Evolutionary conservation across 2,329 filamentous ascomycete species (phyloP).

Genomic region (Myotisia sp.): DNA sequence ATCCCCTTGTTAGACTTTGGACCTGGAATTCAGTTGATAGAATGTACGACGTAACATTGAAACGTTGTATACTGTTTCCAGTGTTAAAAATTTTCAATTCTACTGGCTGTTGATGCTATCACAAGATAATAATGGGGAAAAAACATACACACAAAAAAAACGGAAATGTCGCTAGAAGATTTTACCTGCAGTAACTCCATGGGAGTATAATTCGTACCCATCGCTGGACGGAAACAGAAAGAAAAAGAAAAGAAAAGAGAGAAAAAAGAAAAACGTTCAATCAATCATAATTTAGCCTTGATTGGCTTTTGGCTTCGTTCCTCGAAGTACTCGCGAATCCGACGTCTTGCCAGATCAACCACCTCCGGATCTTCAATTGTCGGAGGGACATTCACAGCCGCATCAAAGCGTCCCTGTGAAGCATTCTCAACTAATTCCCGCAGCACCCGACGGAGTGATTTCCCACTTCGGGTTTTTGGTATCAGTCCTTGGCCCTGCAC

Average conservation of each 20-base stretch:
- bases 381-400: constrained; percentile 58
- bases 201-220: too few species aligned
- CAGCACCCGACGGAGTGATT: constrained; percentile 70
- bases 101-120: too few species aligned
- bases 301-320: constrained; percentile 23
- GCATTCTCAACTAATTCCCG: constrained; percentile 74
- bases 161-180: too few species aligned
- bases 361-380: constrained; percentile 71
- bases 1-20: too few species aligned
- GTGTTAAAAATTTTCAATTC: too few species aligned
- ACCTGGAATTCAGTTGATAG: too few species aligned
- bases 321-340: constrained; percentile 63
- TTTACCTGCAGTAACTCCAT: too few species aligned
- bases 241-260: background rate
- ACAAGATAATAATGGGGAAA: too few species aligned
- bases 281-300: constrained; percentile 29
- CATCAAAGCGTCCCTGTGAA: constrained; percentile 56
- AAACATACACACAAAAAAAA: too few species aligned
- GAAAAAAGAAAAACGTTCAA: background rate
- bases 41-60: too few species aligned
- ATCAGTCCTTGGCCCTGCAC: constrained; percentile 78
- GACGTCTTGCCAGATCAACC: constrained; percentile 57
- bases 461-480: constrained; percentile 81
- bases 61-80: too few species aligned
- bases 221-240: background rate